Percentiles rank a stretch among this genome's conserved stretches.
Conservation (phyloP, 306 rosid species). For the Malus sieversii region DNA sequence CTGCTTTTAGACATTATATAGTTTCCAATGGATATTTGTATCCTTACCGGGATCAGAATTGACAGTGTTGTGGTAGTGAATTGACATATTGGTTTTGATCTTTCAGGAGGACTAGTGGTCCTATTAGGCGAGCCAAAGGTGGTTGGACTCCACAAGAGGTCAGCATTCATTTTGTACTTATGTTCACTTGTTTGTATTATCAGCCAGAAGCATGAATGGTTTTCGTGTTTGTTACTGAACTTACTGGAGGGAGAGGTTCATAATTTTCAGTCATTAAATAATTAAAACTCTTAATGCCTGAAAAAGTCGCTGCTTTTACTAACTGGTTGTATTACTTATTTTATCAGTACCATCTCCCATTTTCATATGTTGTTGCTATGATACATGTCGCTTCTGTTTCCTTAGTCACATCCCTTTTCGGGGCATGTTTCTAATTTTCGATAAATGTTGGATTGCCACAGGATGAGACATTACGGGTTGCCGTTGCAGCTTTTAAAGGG, state of each 20-base stretch:
- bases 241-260: slow-evolving; percentile 16
- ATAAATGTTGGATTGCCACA: slow-evolving; percentile 29
- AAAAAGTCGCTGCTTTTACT: neutral
- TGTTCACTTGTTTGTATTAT: neutral
- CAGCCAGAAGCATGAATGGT: neutral
- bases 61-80: too few relatives aligned
- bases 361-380: neutral
- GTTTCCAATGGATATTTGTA: neutral
- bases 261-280: neutral
- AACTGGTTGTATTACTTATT: neutral
- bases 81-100: slow-evolving; percentile 2
- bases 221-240: slow-evolving; percentile 11
- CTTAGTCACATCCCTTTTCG: neutral
- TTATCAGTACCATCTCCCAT: neutral
- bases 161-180: neutral
- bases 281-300: neutral
- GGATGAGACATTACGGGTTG: slow-evolving; percentile 95
- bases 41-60: neutral
- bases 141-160: slow-evolving; percentile 99
- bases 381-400: neutral
- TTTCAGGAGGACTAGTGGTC: slow-evolving; percentile 85
- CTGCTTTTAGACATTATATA: neutral
- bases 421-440: neutral
- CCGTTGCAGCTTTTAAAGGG: slow-evolving; percentile 80
- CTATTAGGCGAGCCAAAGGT: slow-evolving; percentile 95